phyloP scores from a whole-genome alignment of 2,329 filamentous ascomycete species.

The Neospermospora avenae region DNA sequence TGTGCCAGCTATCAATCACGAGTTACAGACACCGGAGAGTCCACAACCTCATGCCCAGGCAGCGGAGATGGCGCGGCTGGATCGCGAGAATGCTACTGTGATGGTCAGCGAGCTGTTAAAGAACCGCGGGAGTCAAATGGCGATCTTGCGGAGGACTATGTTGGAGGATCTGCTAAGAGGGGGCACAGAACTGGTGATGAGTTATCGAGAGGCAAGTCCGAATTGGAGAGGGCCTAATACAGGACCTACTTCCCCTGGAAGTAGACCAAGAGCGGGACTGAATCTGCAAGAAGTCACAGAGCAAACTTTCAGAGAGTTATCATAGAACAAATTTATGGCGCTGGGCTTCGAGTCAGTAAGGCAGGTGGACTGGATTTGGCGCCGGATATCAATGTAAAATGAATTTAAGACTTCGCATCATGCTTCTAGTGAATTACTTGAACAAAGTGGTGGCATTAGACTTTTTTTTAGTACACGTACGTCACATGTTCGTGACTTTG shows the following conservation, averaged over 20 bases:
- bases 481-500: too few species aligned
- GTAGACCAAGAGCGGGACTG: slow-evolving; percentile 8
- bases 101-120: slow-evolving; percentile 54
- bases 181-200: slow-evolving; percentile 40
- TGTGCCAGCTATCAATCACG: slow-evolving; percentile 2
- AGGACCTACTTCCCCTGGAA: slow-evolving; percentile 7
- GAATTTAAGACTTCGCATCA: too few species aligned
- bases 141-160: slow-evolving; percentile 38
- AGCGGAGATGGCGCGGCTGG: slow-evolving; percentile 47
- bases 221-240: not conserved
- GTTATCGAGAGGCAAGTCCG: slow-evolving; percentile 21
- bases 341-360: too few species aligned
- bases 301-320: slow-evolving; percentile 18
- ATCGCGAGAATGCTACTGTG: slow-evolving; percentile 60
- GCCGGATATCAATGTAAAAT: too few species aligned
- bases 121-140: slow-evolving; percentile 41
- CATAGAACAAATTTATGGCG: not conserved
- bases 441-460: too few species aligned
- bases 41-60: slow-evolving; percentile 27
- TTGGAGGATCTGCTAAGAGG: slow-evolving; percentile 49
- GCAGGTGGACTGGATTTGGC: too few species aligned
- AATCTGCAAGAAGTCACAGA: slow-evolving; percentile 18
- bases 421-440: too few species aligned
- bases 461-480: too few species aligned
- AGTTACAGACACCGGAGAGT: slow-evolving; percentile 18